Base-by-base conservation (phyloP, 192 early-diverging fungal genomes). In the Helicostylum pulchrum region DNA sequence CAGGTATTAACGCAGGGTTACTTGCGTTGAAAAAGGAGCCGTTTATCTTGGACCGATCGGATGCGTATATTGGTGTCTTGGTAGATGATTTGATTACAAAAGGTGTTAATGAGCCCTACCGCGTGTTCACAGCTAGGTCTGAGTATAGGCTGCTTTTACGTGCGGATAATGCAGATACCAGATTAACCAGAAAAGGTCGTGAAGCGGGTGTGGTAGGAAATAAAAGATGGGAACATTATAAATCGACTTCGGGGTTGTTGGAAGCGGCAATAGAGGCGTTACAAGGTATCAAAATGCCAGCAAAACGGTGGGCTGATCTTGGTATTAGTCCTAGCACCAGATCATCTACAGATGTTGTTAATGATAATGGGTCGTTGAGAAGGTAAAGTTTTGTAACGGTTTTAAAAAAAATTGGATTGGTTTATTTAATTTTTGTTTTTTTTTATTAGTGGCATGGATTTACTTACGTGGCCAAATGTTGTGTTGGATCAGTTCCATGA, bases 61-160 rank as follows among this genome's bases (percentile, higher is more conserved):
- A 93, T 62, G 91, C 86, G 0, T 93, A 93, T 63, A 83, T 93
- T 62, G 91, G 91, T 50, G 89, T 93, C 6, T 71, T 93, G 17
- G 86, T 91, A 51, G 91, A 93, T 64, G 91, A 93, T 68, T 72
- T 93, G 66, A 90, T 86, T 50, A 91, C 86, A 8, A 89, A 88
- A 39, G 91, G 91, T 5, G 89, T 93, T 10, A 81, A 88, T 15
- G 91, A 93, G 68, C 91, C 91, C 1, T 93, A 93, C 64, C 77
- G 91, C 17, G 85, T 93, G 4, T 93, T 93, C 64, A 91, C 91
- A 9, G 79, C 91, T n/a, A 76, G 91, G 12, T 90, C 91, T 17
- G 91, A 93, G 56, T 93, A 90, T 74, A 80, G 91, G n/a, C 64
- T 93, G 15, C 78, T 82, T 2, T 72, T 90, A 19, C 80, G 91